phyloP scores from a whole-genome alignment of 108 stramenopile genomes.

The Cyclotella distinguenda region DNA sequence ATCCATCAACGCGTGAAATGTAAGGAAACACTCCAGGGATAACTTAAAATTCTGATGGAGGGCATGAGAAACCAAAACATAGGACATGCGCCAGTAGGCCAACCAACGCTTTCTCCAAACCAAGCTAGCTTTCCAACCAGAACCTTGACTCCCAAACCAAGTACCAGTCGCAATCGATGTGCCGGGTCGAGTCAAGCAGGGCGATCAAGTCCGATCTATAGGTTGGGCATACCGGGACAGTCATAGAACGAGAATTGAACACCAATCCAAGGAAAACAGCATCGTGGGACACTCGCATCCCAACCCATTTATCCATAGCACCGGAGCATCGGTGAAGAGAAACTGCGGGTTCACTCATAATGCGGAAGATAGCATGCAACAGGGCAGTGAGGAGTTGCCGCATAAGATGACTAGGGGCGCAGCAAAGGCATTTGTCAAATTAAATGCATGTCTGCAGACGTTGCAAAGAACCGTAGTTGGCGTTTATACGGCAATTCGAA shows the following conservation, averaged over 20 bases:
- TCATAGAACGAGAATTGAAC: neutral
- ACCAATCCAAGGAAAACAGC: neutral
- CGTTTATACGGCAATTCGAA: too few species aligned
- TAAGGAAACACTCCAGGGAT: too few species aligned
- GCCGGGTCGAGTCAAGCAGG: neutral
- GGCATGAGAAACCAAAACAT: neutral
- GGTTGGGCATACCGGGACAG: conserved; percentile 1
- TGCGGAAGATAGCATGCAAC: conserved; percentile 14
- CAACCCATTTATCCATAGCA: conserved; percentile 10
- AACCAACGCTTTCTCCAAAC: conserved; percentile 1
- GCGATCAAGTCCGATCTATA: neutral
- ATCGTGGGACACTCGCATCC: neutral
- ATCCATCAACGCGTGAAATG: neutral
- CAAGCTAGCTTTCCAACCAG: neutral
- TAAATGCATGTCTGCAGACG: neutral
- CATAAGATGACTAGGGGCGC: neutral
- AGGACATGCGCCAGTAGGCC: conserved; percentile 15
- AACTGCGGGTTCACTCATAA: neutral
- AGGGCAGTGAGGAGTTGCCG: neutral
- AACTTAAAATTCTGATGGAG: neutral
- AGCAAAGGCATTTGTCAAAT: conserved; percentile 5
- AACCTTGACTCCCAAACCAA: neutral
- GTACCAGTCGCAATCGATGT: neutral
- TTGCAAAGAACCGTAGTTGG: too few species aligned
- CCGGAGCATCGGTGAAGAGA: neutral